Percentiles rank a stretch among this genome's conserved stretches.
Conservation (phyloP, 805 yeast species). For the Vanderwaltozyma verrucispora region DNA sequence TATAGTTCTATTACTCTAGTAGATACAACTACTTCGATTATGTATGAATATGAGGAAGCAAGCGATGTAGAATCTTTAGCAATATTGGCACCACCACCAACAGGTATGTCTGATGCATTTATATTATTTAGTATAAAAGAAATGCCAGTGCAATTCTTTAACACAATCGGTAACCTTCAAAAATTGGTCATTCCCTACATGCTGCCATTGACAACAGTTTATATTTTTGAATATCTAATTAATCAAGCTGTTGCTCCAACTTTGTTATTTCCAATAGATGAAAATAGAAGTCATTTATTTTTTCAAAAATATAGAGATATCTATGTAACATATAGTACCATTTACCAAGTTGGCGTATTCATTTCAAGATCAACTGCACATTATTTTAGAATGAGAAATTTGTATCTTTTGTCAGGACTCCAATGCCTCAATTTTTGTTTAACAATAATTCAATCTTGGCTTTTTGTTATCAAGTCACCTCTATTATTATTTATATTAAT, state of each 20-base stretch:
- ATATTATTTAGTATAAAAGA: not conserved
- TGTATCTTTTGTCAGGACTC: constrained; percentile 53
- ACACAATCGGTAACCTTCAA: constrained; percentile 28
- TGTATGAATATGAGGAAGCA: not conserved
- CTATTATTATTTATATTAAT: constrained; percentile 53
- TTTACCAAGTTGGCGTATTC: constrained; percentile 89
- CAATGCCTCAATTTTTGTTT: constrained; percentile 56
- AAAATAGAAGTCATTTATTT: constrained; percentile 36
- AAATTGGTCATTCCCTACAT: constrained; percentile 55
- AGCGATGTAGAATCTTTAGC: not conserved
- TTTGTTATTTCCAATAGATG: constrained; percentile 58
- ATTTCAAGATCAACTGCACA: constrained; percentile 78
- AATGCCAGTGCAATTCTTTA: not conserved
- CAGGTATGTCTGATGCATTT: not conserved
- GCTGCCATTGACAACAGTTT: constrained; percentile 77
- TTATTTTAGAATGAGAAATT: constrained; percentile 44
- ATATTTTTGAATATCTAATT: constrained; percentile 75
- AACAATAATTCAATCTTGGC: constrained; percentile 55
- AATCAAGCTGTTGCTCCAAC: constrained; percentile 93
- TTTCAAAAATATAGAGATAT: constrained; percentile 68
- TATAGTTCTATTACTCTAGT: not conserved
- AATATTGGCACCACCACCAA: constrained; percentile 1
- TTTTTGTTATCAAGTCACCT: constrained; percentile 44
- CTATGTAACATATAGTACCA: constrained; percentile 81
- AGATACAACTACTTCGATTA: not conserved